Evolutionary conservation across 345 rosid species (phyloP), one percentile per base, ranked within the genome.

Genomic region (Gossypium arboreum): DNA sequence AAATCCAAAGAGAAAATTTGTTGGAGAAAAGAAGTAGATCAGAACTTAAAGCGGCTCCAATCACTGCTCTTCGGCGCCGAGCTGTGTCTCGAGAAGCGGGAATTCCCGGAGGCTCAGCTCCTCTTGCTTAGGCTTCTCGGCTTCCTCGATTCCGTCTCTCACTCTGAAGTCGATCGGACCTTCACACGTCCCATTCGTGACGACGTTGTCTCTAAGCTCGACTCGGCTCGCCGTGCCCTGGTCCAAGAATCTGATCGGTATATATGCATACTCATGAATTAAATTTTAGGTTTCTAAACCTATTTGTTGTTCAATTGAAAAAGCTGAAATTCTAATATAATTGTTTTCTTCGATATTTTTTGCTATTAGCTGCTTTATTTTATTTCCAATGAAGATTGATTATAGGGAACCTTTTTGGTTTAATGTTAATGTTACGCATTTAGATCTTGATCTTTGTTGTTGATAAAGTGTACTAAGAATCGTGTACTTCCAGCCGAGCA

Each of bases 101-200:
- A 93, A 75, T 92, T 84, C 84, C 72, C 92, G 13, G 69, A 98
- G 7, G 95, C 97, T 18, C 87, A 85, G 29, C 68, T 91, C 73
- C 88, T 94, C 73, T 86, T 88, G 34, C 98, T 92, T 75, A 91
- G 90, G 2, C 98, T 94, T 72, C 77, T 92, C 71, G 98, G 98
- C 77, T 92, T 94, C 82, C 91, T 94, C 68, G 97, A 91, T 80
- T 94, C 98, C 27, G 88, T 79, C 63, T 83, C 92, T 64, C 83
- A 75, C 34, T 82, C 90, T 4, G 90, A 88, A 9, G 68, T 43
- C 1, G 98, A 92, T 39, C 89, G 87, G 79, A 78, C 54, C 48
- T 86, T 90, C 69, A 85, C 84, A 79, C 85, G 79, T 55, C 95
- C 97, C 3, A 91, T 92, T 57, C 92, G 94, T 71, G 81, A 84